Percentiles rank a stretch among this genome's conserved stretches.
These are phyloP conservation scores for Inonotus obliquus DNA, from an alignment of 1,284 basidiomycete genomes.

Conservation along the genomic window DNA sequence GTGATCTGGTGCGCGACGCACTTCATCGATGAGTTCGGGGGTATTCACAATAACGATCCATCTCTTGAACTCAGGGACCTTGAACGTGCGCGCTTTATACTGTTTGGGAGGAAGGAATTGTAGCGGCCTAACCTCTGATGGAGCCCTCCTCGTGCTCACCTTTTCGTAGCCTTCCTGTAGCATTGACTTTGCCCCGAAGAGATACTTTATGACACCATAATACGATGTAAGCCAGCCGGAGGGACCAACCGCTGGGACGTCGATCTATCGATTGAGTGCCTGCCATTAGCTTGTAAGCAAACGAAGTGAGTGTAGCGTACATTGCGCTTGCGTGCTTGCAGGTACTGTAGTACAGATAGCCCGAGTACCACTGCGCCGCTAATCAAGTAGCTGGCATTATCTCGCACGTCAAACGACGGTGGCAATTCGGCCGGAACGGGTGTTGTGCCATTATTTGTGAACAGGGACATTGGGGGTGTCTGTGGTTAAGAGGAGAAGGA, in stretches of 20 bases:
- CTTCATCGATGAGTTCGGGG: constrained; percentile 31
- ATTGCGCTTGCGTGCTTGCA: constrained; percentile 11
- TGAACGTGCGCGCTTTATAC: constrained; percentile 26
- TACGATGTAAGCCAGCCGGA: constrained; percentile 11
- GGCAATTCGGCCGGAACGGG: not conserved
- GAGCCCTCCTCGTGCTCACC: not conserved
- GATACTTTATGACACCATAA: constrained; percentile 6
- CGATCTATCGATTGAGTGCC: not conserved
- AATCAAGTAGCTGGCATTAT: not conserved
- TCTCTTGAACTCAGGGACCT: constrained; percentile 27
- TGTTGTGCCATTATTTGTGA: not conserved
- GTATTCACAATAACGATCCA: constrained; percentile 33
- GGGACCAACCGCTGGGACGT: constrained; percentile 13
- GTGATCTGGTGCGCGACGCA: constrained; percentile 31
- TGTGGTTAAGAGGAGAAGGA: not conserved
- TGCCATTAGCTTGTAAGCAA: no score
- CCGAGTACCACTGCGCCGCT: not conserved
- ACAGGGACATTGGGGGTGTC: not conserved
- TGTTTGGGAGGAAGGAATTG: not conserved
- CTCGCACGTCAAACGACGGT: not conserved
- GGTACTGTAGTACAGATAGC: constrained; percentile 6
- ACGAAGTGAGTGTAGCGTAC: not conserved
- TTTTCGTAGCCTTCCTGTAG: constrained; percentile 15
- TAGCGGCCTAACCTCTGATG: not conserved
- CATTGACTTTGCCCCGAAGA: not conserved